phyloP scores from a whole-genome alignment of 2,329 filamentous ascomycete genomes.

The Apiospora marii region DNA sequence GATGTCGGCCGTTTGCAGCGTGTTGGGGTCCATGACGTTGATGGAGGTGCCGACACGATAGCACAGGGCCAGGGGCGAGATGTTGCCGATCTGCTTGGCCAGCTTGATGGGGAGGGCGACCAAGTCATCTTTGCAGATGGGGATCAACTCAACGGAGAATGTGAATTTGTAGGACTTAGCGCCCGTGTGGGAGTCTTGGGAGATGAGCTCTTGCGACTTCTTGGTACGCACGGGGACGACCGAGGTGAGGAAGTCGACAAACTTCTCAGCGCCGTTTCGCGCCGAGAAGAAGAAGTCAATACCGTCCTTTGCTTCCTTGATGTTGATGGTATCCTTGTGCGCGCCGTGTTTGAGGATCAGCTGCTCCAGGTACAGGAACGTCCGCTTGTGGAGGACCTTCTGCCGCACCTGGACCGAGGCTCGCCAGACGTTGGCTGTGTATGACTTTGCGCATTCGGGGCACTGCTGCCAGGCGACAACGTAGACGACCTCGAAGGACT shows the following conservation, averaged over 20 bases:
- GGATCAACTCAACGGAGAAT: constrained; percentile 87
- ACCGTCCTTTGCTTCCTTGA: constrained; percentile 95
- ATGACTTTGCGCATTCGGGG: constrained; percentile 93
- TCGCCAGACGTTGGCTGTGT: constrained; percentile 95
- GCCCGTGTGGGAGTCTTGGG: constrained; percentile 88
- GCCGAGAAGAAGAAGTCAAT: constrained; percentile 95
- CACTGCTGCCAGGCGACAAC: constrained; percentile 92
- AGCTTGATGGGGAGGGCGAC: constrained; percentile 92
- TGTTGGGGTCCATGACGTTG: constrained; percentile 88
- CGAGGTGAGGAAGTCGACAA: constrained; percentile 88
- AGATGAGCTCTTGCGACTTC: constrained; percentile 92
- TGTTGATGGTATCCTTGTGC: constrained; percentile 94
- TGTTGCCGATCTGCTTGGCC: constrained; percentile 87
- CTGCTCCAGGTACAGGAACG: constrained; percentile 79
- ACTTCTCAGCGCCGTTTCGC: constrained; percentile 89
- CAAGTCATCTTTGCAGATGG: constrained; percentile 96
- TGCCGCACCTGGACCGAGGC: constrained; percentile 94
- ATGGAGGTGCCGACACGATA: constrained; percentile 88
- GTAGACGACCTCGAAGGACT: constrained; percentile 94
- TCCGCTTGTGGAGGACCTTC: constrained; percentile 94
- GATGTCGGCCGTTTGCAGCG: constrained; percentile 89
- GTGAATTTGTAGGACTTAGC: constrained; percentile 95
- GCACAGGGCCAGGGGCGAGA: constrained; percentile 85
- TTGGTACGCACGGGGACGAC: constrained; percentile 81
- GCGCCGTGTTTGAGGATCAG: constrained; percentile 93